Evolutionary conservation across 192 early-diverging fungal genomes (phyloP).

Genomic region (Allomyces arbusculus): DNA sequence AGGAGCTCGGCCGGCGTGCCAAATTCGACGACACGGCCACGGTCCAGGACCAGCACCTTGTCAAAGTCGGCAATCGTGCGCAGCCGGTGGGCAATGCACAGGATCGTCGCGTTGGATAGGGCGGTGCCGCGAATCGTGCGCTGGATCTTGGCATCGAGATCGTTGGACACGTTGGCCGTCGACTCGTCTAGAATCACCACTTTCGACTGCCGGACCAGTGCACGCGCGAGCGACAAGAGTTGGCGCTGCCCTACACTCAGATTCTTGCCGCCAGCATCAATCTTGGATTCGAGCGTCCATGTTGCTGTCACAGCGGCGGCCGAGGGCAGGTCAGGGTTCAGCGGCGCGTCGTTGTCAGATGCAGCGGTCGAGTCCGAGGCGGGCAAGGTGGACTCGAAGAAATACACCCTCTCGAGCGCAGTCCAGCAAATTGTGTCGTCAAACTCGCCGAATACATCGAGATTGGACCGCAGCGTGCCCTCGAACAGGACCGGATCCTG

Average conservation of each 20-base stretch:
- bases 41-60: slow-evolving; percentile 57
- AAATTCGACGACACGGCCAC: slow-evolving; percentile 60
- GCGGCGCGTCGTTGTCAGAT: background rate
- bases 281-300: slow-evolving; percentile 44
- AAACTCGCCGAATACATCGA: slow-evolving; percentile 72
- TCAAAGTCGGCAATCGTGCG: slow-evolving; percentile 70
- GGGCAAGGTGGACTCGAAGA: background rate
- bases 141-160: slow-evolving; percentile 73
- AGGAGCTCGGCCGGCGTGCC: slow-evolving; percentile 55
- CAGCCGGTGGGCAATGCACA: slow-evolving; percentile 78
- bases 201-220: slow-evolving; percentile 41
- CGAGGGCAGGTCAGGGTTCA: background rate
- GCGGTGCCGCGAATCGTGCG: slow-evolving; percentile 54
- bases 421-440: slow-evolving; percentile 56
- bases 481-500: slow-evolving; percentile 72
- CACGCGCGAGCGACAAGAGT: slow-evolving; percentile 56
- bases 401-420: slow-evolving; percentile 48
- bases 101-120: slow-evolving; percentile 48
- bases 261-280: slow-evolving; percentile 67
- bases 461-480: slow-evolving; percentile 66
- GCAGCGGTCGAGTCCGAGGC: background rate
- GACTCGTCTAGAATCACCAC: slow-evolving; percentile 73
- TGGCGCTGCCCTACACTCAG: slow-evolving; percentile 64
- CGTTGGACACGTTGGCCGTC: slow-evolving; percentile 69
- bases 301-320: background rate